Conservation (phyloP, 257 asterid species). For the Phtheirospermum japonicum region DNA sequence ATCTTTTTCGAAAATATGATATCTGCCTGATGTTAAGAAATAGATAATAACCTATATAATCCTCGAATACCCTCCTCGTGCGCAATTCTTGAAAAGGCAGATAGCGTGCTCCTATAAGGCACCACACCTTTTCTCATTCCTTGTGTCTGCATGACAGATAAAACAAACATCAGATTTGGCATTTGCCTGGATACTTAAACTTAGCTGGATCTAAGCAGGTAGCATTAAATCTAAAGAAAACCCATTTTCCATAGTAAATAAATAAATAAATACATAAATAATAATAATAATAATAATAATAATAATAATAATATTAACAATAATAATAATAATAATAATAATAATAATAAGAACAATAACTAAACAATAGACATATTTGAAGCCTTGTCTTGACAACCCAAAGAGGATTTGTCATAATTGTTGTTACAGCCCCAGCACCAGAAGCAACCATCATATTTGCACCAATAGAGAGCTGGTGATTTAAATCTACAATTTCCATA, state of each 20-base stretch:
- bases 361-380: constrained; percentile 52
- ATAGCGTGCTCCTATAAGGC: constrained; percentile 71
- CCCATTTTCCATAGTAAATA: too few relatives aligned
- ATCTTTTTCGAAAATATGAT: constrained; percentile 6
- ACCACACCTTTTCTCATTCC: constrained; percentile 65
- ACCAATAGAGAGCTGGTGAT: constrained; percentile 83
- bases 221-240: constrained; percentile 5
- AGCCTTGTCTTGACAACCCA: constrained; percentile 98
- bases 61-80: constrained; percentile 91
- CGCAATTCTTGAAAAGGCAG: constrained; percentile 79
- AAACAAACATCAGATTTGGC: constrained; percentile 20
- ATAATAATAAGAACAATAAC: not conserved
- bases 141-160: constrained; percentile 52
- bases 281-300: too few relatives aligned
- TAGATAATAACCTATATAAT: constrained; percentile 63
- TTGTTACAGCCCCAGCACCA: constrained; percentile 96
- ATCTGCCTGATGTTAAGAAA: constrained; percentile 22
- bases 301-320: too few relatives aligned
- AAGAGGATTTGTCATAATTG: constrained; percentile 85
- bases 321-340: too few relatives aligned
- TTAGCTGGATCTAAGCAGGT: not conserved
- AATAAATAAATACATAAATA: too few relatives aligned
- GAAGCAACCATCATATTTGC: constrained; percentile 92
- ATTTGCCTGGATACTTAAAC: not conserved
- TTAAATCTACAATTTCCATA: constrained; percentile 54